Base-by-base conservation (phyloP, 2,329 filamentous ascomycete species). In the Colletotrichum cordylinicola region DNA sequence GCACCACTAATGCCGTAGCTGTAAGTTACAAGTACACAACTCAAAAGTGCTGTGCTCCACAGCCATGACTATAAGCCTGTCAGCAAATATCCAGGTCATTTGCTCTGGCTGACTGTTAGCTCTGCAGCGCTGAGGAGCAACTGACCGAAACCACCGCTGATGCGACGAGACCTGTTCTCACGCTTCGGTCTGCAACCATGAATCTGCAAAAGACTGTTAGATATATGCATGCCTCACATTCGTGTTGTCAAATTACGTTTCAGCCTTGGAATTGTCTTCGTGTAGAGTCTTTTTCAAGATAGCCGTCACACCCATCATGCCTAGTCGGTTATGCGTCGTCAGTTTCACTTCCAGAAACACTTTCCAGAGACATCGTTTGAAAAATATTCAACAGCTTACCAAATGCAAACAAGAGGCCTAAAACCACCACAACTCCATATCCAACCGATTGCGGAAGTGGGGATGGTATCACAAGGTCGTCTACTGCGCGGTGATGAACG, bases 1-100 rank as follows among this genome's bases (percentile, higher is more conserved):
- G 89, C 89, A 0, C 89, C 89, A 2, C 89, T 87, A 2, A 91
- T 83, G 0, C 90, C 90, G 78, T 89, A 90, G 66, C 86, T 85
- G 77, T 91, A 91, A 1, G 89, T 89, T 1, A 90, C 88, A 4
- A 90, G 82, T 0, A 85, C 85, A 12, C 87, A 87, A 1, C 88
- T 88, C 1, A 91, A 82, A 77, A 90, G 85, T 0, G 89, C 88
- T 0, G 88, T 90, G 27, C 87, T 88, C 87, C 88, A 90, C 3
- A 90, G 84, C 89, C 89, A 91, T 0, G 87, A 89, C 37, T 48
- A 24, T 27, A 3, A 27, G 7, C n/a, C 13, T 21, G 24, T 66
- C 8, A 62, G 58, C 10, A 12, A 12, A 62, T 21, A 18, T 29
- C n/a, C 18, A 62, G 15, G 10, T 62, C 39, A 43, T 43, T 43